Percentiles rank a stretch among this genome's conserved stretches.
These are phyloP conservation scores for Mycena olivaceomarginata DNA, from an alignment of 768 basidiomycete species.

Conservation along the genomic window DNA sequence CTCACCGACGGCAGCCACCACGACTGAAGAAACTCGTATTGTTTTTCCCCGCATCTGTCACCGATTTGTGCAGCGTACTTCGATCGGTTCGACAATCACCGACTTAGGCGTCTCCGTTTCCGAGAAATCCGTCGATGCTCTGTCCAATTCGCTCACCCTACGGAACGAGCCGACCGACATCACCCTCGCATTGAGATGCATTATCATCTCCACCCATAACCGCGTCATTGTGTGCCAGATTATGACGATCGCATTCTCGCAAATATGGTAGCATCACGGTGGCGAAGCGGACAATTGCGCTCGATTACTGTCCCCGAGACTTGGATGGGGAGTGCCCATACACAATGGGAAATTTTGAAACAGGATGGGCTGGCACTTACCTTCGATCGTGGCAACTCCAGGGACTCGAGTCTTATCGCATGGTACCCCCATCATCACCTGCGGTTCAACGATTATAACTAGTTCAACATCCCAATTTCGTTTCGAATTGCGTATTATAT, in stretches of 20 bases:
- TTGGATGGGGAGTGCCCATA: background rate
- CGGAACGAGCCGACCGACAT: constrained; percentile 5
- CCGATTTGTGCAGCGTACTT: constrained; percentile 11
- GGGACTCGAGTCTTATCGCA: background rate
- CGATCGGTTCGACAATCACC: constrained; percentile 10
- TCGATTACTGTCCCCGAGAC: background rate
- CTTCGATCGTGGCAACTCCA: background rate
- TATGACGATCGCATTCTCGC: background rate
- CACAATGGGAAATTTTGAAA: background rate
- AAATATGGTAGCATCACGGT: constrained; percentile 19
- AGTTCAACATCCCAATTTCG: background rate
- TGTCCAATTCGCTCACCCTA: background rate
- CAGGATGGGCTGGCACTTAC: background rate
- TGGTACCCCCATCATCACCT: constrained; percentile 7
- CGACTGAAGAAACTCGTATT: constrained; percentile 19
- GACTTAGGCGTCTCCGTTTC: constrained; percentile 2
- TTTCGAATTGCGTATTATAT: background rate
- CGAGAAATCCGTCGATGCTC: background rate
- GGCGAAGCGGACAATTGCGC: constrained; percentile 7
- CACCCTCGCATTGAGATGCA: background rate
- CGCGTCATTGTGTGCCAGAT: background rate
- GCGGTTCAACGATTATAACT: background rate
- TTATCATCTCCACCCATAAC: background rate
- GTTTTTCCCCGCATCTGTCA: background rate
- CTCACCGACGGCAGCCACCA: background rate